Evolutionary conservation across 805 yeast species (phyloP).

Genomic region (Barnettozyma sp.): DNA sequence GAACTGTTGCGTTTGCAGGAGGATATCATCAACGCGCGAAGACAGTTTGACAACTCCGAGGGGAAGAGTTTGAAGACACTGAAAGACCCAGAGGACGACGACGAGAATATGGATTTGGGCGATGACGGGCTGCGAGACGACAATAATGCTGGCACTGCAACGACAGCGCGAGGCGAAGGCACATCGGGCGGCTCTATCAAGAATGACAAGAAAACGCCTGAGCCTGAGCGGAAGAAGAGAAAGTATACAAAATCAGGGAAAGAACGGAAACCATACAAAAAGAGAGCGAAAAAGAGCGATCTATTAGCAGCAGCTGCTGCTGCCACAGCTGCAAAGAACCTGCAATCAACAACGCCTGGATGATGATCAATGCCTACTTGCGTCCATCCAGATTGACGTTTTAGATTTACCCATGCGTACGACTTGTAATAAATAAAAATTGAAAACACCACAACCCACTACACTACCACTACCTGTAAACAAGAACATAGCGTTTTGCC

Average conservation of each 20-base stretch:
- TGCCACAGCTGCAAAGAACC: neutral
- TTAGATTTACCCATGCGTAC: too few species aligned
- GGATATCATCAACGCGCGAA: slow-evolving; percentile 58
- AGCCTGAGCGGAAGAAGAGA: slow-evolving; percentile 23
- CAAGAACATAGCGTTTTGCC: too few species aligned
- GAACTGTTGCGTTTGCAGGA: slow-evolving; percentile 55
- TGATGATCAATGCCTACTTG: too few species aligned
- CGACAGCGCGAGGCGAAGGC: too few species aligned
- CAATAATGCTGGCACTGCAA: slow-evolving; percentile 12
- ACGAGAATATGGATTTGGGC: slow-evolving; percentile 20
- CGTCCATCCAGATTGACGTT: too few species aligned
- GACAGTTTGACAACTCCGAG: slow-evolving; percentile 59
- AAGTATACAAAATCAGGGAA: slow-evolving; percentile 27
- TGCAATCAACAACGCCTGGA: too few species aligned
- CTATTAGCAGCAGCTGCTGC: slow-evolving; percentile 3
- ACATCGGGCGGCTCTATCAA: too few species aligned
- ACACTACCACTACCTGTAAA: too few species aligned
- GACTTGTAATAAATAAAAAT: too few species aligned
- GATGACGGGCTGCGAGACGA: slow-evolving; percentile 14
- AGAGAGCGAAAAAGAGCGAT: slow-evolving; percentile 26
- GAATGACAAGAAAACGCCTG: slow-evolving; percentile 12
- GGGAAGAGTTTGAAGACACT: slow-evolving; percentile 31
- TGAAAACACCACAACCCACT: too few species aligned
- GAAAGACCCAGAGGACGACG: slow-evolving; percentile 24
- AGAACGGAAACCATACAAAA: slow-evolving; percentile 29